phyloP scores from a whole-genome alignment of 2,329 filamentous ascomycete genomes.

The Sporothrix humicola region DNA sequence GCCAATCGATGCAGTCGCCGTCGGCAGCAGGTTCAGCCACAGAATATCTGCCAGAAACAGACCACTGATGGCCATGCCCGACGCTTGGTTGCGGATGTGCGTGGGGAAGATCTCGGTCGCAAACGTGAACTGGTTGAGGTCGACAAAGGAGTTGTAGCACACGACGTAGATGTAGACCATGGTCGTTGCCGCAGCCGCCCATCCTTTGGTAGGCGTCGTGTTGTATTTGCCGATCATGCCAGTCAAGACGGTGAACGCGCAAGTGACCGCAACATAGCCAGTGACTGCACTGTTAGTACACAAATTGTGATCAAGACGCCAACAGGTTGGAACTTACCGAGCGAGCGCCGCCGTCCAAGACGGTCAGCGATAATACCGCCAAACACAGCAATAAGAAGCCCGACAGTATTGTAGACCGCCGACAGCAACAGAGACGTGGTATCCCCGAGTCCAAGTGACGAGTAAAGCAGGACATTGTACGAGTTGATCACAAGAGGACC shows the following conservation, averaged over 20 bases:
- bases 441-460: not conserved
- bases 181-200: not conserved
- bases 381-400: not conserved
- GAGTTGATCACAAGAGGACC: constrained; percentile 32
- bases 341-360: not conserved
- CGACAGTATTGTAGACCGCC: not conserved
- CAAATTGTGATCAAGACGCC: no score
- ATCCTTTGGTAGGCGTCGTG: not conserved
- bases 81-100: constrained; percentile 25
- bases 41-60: constrained; percentile 12
- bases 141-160: constrained; percentile 26
- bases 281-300: not conserved
- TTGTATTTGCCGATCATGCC: constrained; percentile 7
- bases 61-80: constrained; percentile 22
- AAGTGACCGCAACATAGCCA: not conserved
- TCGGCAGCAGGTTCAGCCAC: not conserved
- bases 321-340: not conserved
- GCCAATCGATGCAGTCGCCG: not conserved
- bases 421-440: not conserved
- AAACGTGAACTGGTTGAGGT: constrained; percentile 31
- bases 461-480: constrained; percentile 12
- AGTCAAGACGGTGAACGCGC: not conserved
- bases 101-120: constrained; percentile 33
- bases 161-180: not conserved
- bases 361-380: not conserved